Conservation (phyloP, 2,329 filamentous ascomycete species). For the Alternaria gansuensis region DNA sequence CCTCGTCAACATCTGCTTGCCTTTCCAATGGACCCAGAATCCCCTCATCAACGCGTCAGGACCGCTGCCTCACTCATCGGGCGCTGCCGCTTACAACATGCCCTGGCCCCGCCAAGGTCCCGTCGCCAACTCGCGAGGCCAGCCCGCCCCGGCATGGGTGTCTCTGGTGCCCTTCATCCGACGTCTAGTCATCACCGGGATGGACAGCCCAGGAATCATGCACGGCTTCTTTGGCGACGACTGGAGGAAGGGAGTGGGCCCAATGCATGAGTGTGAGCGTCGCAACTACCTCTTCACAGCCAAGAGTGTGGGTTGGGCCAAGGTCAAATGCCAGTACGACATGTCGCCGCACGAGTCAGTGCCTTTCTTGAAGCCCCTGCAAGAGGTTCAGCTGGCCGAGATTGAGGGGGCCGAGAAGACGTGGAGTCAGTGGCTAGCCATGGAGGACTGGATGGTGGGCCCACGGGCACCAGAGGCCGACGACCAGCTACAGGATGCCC, state of each 20-base stretch:
- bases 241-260: slow-evolving; percentile 81
- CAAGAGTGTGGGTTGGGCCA: slow-evolving; percentile 89
- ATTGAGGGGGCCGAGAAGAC: slow-evolving; percentile 81
- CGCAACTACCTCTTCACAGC: slow-evolving; percentile 95
- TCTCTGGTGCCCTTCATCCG: slow-evolving; percentile 89
- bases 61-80: slow-evolving; percentile 43
- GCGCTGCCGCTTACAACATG: slow-evolving; percentile 47
- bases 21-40: slow-evolving; percentile 74
- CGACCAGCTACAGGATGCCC: slow-evolving; percentile 35
- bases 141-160: slow-evolving; percentile 59
- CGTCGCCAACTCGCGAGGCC: slow-evolving; percentile 50
- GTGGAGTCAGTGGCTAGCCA: slow-evolving; percentile 95
- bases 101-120: slow-evolving; percentile 56
- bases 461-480: slow-evolving; percentile 70
- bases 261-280: slow-evolving; percentile 86
- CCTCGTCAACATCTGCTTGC: slow-evolving; percentile 90
- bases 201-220: slow-evolving; percentile 85
- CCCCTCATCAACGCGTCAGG: slow-evolving; percentile 57
- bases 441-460: slow-evolving; percentile 99
- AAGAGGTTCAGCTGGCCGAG: slow-evolving; percentile 78
- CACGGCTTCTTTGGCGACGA: slow-evolving; percentile 98
- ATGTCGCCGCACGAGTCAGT: slow-evolving; percentile 83
- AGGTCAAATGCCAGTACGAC: slow-evolving; percentile 90
- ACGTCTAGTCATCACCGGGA: slow-evolving; percentile 87
- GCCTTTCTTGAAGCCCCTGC: slow-evolving; percentile 86